phyloP scores from a whole-genome alignment of 371 early-diverging fungal species.

The Mortierella sp. region DNA sequence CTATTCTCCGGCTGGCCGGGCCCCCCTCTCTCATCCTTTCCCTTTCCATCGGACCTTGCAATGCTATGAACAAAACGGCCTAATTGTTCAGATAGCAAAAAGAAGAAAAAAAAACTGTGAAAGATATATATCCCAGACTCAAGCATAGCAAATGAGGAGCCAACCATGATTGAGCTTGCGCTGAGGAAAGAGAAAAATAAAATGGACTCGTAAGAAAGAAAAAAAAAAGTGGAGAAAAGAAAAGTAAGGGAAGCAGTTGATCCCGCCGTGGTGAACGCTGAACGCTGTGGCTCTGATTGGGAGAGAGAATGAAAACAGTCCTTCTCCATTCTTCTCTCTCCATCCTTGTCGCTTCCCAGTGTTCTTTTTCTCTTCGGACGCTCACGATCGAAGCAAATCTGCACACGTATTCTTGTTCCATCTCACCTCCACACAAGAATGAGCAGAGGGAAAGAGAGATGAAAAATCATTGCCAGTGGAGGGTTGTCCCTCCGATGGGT shows the following conservation, averaged over 20 bases:
- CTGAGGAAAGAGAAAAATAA: neutral
- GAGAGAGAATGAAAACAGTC: neutral
- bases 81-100: neutral
- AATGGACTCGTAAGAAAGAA: neutral
- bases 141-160: slow-evolving; percentile 8
- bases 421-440: neutral
- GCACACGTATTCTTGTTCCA: neutral
- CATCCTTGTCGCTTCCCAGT: too few relatives aligned
- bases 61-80: neutral
- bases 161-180: slow-evolving; percentile 1
- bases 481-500: neutral
- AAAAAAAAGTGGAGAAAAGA: neutral
- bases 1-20: slow-evolving; percentile 10
- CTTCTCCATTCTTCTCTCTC: neutral
- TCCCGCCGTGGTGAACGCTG: neutral
- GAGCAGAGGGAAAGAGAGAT: neutral
- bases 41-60: slow-evolving; percentile 6
- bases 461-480: neutral
- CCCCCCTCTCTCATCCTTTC: neutral
- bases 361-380: neutral
- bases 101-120: neutral
- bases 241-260: neutral
- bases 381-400: neutral
- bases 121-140: neutral
- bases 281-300: neutral